phyloP scores from a whole-genome alignment of 2,329 filamentous ascomycete species.

The Fusarium sp. region DNA sequence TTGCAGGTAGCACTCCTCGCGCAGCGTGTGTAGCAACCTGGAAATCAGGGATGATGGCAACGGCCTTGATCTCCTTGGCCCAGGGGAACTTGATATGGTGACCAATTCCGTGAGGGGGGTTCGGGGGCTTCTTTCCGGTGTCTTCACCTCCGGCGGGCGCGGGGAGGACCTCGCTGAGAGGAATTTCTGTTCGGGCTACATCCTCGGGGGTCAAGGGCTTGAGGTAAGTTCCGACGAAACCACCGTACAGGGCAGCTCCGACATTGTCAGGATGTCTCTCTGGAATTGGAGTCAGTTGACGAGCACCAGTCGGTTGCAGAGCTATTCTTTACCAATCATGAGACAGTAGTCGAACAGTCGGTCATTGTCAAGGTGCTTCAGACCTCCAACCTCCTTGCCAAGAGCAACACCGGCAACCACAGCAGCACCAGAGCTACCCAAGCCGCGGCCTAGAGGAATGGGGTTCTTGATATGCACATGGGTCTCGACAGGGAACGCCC shows the following conservation, averaged over 20 bases:
- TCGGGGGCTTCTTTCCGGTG: constrained; percentile 86
- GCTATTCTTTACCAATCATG: constrained; percentile 81
- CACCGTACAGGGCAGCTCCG: constrained; percentile 92
- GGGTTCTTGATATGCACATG: constrained; percentile 96
- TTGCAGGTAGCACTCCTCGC: constrained; percentile 82
- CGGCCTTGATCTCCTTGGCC: constrained; percentile 94
- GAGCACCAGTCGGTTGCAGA: background rate
- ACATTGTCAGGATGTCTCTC: constrained; percentile 95
- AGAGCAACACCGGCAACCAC: constrained; percentile 96
- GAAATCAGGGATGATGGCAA: constrained; percentile 96
- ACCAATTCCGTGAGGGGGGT: constrained; percentile 91
- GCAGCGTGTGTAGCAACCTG: constrained; percentile 95
- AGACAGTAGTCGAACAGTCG: constrained; percentile 94
- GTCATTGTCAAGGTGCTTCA: constrained; percentile 79
- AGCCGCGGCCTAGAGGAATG: constrained; percentile 89
- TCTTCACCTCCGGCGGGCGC: constrained; percentile 91
- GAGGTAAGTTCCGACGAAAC: constrained; percentile 96
- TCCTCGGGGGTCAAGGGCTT: constrained; percentile 93
- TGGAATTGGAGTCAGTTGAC: constrained; percentile 49
- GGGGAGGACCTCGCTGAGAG: constrained; percentile 91
- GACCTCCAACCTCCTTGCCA: constrained; percentile 86
- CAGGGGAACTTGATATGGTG: constrained; percentile 97
- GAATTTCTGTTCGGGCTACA: constrained; percentile 90
- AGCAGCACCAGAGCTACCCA: constrained; percentile 95
- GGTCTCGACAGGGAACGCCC: constrained; percentile 85